Conservation (phyloP, 768 basidiomycete species). For the Albatrellus ellisii region DNA sequence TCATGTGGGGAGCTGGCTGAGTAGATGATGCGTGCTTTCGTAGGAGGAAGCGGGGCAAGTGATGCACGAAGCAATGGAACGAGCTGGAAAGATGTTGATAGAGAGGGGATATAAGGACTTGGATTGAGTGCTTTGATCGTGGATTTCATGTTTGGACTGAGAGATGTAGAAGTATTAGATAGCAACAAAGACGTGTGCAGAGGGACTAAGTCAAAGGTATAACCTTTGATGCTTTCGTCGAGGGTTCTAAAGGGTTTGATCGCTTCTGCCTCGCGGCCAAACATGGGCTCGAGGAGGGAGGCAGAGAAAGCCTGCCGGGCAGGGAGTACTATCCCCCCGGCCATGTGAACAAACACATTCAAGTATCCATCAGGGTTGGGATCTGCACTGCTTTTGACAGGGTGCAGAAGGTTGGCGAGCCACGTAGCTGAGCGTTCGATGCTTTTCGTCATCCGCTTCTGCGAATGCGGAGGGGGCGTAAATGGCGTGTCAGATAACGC, state of each 20-base stretch:
- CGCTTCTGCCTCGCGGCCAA: slow-evolving; percentile 39
- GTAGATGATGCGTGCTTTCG: slow-evolving; percentile 54
- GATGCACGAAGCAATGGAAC: slow-evolving; percentile 43
- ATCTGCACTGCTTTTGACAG: slow-evolving; percentile 1
- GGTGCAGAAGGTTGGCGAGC: slow-evolving; percentile 41
- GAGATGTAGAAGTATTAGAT: background rate
- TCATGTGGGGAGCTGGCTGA: slow-evolving; percentile 54
- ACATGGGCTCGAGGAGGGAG: slow-evolving; percentile 39
- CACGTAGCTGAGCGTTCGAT: slow-evolving; percentile 57
- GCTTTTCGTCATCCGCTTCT: slow-evolving; percentile 67
- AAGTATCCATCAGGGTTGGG: slow-evolving; percentile 18
- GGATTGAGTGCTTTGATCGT: background rate
- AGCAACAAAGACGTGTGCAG: slow-evolving; percentile 22
- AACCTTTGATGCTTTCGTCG: slow-evolving; percentile 60
- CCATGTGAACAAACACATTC: slow-evolving; percentile 59
- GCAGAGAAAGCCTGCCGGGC: slow-evolving; percentile 57
- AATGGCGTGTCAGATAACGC: slow-evolving; percentile 61
- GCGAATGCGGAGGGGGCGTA: slow-evolving; percentile 53
- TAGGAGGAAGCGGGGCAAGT: slow-evolving; percentile 33
- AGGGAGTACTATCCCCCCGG: slow-evolving; percentile 37
- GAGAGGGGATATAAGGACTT: slow-evolving; percentile 2
- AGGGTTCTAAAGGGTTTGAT: slow-evolving; percentile 39
- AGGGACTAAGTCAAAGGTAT: slow-evolving; percentile 55
- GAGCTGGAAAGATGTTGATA: slow-evolving; percentile 12
- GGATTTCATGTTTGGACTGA: background rate